Percentiles rank a stretch among this genome's conserved stretches.
Conservation (phyloP, 768 basidiomycete genomes). For the Tephrocybe sp. region DNA sequence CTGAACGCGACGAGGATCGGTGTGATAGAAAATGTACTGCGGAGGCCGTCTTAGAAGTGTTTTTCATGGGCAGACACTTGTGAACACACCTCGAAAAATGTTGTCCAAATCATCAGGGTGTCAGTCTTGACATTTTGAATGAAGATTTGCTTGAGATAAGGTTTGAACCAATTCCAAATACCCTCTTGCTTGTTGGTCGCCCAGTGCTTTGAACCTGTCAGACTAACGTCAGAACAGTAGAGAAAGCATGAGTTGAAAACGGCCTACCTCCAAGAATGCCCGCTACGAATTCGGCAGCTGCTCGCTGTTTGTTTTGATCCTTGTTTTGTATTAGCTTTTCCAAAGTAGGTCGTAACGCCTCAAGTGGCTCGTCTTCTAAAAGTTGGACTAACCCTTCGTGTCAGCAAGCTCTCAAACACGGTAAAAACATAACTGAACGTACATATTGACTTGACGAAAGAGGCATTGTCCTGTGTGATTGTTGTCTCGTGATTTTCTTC, state of each 20-base stretch:
- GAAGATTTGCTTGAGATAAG: slow-evolving; percentile 65
- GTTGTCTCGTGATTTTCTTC: slow-evolving; percentile 74
- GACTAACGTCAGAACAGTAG: slow-evolving; percentile 12
- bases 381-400: slow-evolving; percentile 58
- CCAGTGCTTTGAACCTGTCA: slow-evolving; percentile 84
- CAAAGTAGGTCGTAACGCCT: slow-evolving; percentile 58
- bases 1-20: slow-evolving; percentile 82
- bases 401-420: not conserved
- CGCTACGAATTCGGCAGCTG: slow-evolving; percentile 81
- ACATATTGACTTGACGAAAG: slow-evolving; percentile 78
- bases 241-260: not conserved
- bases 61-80: not conserved
- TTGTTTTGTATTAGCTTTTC: slow-evolving; percentile 65
- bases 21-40: slow-evolving; percentile 74
- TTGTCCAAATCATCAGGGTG: slow-evolving; percentile 76
- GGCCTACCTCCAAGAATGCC: slow-evolving; percentile 61
- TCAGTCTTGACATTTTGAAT: slow-evolving; percentile 77
- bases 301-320: slow-evolving; percentile 85
- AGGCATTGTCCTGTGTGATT: slow-evolving; percentile 68
- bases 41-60: not conserved
- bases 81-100: slow-evolving; percentile 64
- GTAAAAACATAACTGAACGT: slow-evolving; percentile 20
- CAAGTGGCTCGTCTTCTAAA: slow-evolving; percentile 71
- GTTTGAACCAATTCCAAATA: slow-evolving; percentile 82
- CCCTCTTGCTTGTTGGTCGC: slow-evolving; percentile 60